phyloP scores from a whole-genome alignment of 2,329 filamentous ascomycete species.

The Aspergillus costaricaensis region DNA sequence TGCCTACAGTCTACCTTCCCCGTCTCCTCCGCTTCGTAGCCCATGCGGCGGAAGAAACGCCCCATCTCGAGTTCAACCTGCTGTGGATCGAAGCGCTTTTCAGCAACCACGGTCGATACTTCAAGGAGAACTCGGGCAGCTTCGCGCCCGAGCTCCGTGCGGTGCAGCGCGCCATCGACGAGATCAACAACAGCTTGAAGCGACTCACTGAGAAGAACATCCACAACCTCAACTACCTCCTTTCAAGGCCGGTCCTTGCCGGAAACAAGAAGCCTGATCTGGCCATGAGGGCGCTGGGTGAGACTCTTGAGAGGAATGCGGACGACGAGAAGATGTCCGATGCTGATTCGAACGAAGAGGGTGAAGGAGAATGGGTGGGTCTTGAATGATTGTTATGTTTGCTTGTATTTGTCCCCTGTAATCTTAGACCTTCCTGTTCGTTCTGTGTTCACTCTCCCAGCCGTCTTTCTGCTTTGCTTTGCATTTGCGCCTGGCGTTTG shows the following conservation, averaged over 20 bases:
- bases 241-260: constrained; percentile 53
- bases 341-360: constrained; percentile 41
- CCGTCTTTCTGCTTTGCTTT: constrained; percentile 21
- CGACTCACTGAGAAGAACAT: constrained; percentile 83
- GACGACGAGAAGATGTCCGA: constrained; percentile 34
- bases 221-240: constrained; percentile 83
- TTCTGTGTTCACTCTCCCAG: constrained; percentile 13
- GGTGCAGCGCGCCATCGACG: constrained; percentile 75
- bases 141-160: constrained; percentile 83
- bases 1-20: constrained; percentile 84
- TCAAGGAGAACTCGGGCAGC: constrained; percentile 76
- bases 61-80: constrained; percentile 92
- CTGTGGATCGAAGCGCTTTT: constrained; percentile 85
- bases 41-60: constrained; percentile 81
- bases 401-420: constrained; percentile 20
- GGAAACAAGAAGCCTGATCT: constrained; percentile 28
- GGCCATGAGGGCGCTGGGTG: constrained; percentile 30
- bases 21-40: constrained; percentile 85
- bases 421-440: constrained; percentile 12
- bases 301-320: constrained; percentile 19
- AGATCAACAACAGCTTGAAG: constrained; percentile 80
- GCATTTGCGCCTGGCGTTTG: constrained; percentile 35
- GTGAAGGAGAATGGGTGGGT: constrained; percentile 56
- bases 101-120: constrained; percentile 78
- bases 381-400: constrained; percentile 46